Base-by-base conservation (phyloP, 2,329 filamentous ascomycete species). In the Fusarium bactridioides region DNA sequence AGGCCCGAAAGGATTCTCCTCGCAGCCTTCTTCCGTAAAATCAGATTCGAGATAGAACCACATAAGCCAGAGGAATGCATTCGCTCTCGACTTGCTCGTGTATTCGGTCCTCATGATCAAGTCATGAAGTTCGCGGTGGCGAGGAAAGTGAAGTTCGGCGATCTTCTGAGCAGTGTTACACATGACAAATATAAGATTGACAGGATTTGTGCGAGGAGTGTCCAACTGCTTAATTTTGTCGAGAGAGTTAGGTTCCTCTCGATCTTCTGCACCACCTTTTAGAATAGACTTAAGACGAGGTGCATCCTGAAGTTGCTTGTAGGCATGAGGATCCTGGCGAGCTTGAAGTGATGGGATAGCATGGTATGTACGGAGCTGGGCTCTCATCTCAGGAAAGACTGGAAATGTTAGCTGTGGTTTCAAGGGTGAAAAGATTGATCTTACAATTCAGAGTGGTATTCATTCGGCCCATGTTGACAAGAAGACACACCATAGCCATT, bases 371-470 rank as follows among this genome's bases (percentile, higher is more conserved):
- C 96, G 92, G 37, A 99, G 87, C 80, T 99, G 96, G 35, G 96
- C 96, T 83, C 96, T 93, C 96, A 99, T 99, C 82, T 99, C 96
- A 27, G 96, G 96, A 80, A 99, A 99, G 86, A 99, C 96, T 97
- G 80, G 23, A 13, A n/a, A 66, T 77, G 74, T 67, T 59, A 61
- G 62, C 27, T 53, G 38, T 61, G 27, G 37, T 51, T 11, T 38
- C n/a, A n/a, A 35, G 27, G n/a, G 18, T 10, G 25, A 12, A 13
- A 38, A 63, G 13, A 62, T 53, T 40, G 63, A 64, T 82, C 90
- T 79, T 85, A 97, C 95, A 98, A 79, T 99, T 99, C 53, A 99
- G 86, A 0, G 96, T 99, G 4, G 96, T 99, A 82, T 99, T 99
- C 96, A 99, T 99, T 72, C 96, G 89, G 65, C 96, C 96, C 72